phyloP scores from a whole-genome alignment of 1,139 yeast genomes.

The Yamadazyma spencermartinsiae region DNA sequence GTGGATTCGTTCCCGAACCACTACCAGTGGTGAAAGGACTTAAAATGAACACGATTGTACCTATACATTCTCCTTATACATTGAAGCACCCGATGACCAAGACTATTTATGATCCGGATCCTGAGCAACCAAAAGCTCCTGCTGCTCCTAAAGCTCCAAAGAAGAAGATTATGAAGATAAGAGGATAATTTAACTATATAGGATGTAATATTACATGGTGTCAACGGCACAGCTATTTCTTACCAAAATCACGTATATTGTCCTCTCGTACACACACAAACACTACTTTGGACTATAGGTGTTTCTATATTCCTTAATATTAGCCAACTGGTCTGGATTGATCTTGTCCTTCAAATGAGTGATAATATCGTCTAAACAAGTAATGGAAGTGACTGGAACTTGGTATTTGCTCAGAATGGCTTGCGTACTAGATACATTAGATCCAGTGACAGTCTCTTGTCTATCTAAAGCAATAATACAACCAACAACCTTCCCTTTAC shows the following conservation, averaged over 20 bases:
- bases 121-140: slow-evolving; percentile 43
- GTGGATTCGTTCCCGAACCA: slow-evolving; percentile 52
- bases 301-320: slow-evolving; percentile 61
- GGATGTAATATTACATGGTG: too few relatives aligned
- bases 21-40: slow-evolving; percentile 82
- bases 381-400: slow-evolving; percentile 84
- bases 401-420: slow-evolving; percentile 69
- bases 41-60: slow-evolving; percentile 82
- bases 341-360: slow-evolving; percentile 57
- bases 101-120: slow-evolving; percentile 57
- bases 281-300: slow-evolving; percentile 44
- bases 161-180: slow-evolving; percentile 51
- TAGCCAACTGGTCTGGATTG: slow-evolving; percentile 51
- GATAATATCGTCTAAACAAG: slow-evolving; percentile 73
- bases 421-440: slow-evolving; percentile 75
- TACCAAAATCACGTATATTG: too few relatives aligned
- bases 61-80: slow-evolving; percentile 75
- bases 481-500: slow-evolving; percentile 76
- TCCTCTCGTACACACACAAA: slow-evolving; percentile 3
- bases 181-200: too few relatives aligned
- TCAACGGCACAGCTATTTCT: too few relatives aligned
- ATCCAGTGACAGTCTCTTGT: slow-evolving; percentile 79
- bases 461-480: slow-evolving; percentile 91
- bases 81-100: slow-evolving; percentile 86
- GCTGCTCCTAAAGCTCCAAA: slow-evolving; percentile 52